Percentiles rank a stretch among this genome's conserved stretches.
These are phyloP conservation scores for Candida tunisiensis DNA, from an alignment of 1,139 yeast species.

Conservation along the genomic window DNA sequence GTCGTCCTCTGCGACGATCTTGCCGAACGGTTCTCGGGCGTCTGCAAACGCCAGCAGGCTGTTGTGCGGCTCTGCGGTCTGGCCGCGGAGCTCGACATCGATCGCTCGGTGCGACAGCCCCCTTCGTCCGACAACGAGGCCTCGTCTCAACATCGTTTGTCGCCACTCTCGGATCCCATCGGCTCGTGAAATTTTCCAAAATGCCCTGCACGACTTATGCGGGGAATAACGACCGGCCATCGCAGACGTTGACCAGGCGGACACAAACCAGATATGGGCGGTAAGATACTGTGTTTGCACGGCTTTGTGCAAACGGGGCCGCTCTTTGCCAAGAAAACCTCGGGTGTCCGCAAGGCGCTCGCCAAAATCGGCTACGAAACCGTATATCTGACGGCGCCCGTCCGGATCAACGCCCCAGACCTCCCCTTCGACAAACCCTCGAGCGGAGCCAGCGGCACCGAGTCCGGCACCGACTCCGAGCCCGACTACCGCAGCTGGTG, in stretches of 20 bases:
- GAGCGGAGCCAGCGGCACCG: conserved; percentile 16
- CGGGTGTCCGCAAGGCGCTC: conserved; percentile 59
- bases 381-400: conserved; percentile 66
- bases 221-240: no score
- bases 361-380: conserved; percentile 53
- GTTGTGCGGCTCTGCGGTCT: no score
- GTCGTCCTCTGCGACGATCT: no score
- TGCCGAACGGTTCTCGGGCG: no score
- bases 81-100: no score
- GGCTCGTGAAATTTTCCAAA: conserved; percentile 1
- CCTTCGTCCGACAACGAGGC: no score
- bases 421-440: conserved; percentile 37
- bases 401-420: conserved; percentile 44
- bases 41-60: no score
- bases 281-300: conserved; percentile 35
- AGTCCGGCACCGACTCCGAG: conserved; percentile 26
- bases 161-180: no score
- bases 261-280: conserved; percentile 4
- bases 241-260: not conserved
- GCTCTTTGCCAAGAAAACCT: conserved; percentile 59
- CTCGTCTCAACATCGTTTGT: no score
- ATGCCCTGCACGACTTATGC: conserved; percentile 1
- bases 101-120: no score
- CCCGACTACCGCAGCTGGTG: conserved; percentile 35
- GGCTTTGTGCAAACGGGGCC: conserved; percentile 58